Evolutionary conservation across 106 monocot species (phyloP), one percentile per base, ranked within the genome.

Genomic region (Cymbidium sinense): DNA sequence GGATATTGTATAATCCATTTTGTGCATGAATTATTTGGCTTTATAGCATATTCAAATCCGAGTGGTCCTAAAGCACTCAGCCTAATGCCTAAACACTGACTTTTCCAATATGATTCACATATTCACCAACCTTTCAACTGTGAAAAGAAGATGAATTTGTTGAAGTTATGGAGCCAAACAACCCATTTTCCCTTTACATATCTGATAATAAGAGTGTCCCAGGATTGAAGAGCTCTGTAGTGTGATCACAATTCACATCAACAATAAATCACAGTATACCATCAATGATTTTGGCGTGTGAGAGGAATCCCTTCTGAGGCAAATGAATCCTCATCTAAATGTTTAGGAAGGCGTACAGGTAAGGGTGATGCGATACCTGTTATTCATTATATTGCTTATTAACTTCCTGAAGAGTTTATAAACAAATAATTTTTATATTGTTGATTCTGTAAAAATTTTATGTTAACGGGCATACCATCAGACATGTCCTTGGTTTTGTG

Each of bases 231-330:
- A 67, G 34, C 31, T 33, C 9, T 33, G 30, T 33, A 67, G 31
- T 2, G 30, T 13, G 30, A 11, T 15, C 33, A 3, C 7, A 17
- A 29, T 8, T 29, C 31, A 13, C 31, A 31, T 13, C 17, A 25
- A 23, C 2, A 67, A 8, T 8, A 47, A 15, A 47, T 13, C 47
- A 13, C 9, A 0, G 41, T 41, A 41, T 41, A 64, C 28, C 36
- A 74, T 41, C 23, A 74, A 28, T 44, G 25, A 44, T 74, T 74
- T 44, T 74, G 74, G 28, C 43, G 27, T 17, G 44, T 74, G 74
- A 93, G 88, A 64, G 93, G 90, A 75, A 93, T 88, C 58, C 88
- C 90, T 74, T 93, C 93, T 31, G 84, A 67, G 6, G 67, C n/a
- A 75, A 81, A 87, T 34, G 77, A 82, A 75, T 90, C 83, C 70